These are phyloP conservation scores for Quercus phellos DNA, from an alignment of 331 rosid species.

Conservation along the genomic window DNA sequence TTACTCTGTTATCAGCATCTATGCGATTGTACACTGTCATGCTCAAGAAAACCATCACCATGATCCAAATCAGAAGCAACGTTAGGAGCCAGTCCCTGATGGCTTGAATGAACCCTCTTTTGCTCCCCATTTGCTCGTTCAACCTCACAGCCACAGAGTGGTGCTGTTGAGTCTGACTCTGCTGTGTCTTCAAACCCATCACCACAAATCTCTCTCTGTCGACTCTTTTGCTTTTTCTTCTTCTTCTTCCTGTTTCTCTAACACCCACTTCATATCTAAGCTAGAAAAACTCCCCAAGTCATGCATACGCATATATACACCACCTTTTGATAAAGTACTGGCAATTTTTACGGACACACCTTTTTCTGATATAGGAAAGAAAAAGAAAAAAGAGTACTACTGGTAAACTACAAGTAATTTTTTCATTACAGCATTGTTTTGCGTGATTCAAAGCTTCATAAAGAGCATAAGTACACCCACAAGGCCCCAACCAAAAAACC, in stretches of 20 bases:
- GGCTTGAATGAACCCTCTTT: slow-evolving; percentile 68
- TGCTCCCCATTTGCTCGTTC: slow-evolving; percentile 67
- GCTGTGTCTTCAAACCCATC: slow-evolving; percentile 63
- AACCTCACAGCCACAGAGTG: slow-evolving; percentile 57
- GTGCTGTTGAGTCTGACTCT: slow-evolving; percentile 25
- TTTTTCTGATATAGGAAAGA: slow-evolving; percentile 19
- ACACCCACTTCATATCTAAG: slow-evolving; percentile 41
- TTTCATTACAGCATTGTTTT: slow-evolving; percentile 56
- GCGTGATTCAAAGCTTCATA: slow-evolving; percentile 46
- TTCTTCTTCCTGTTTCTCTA: slow-evolving; percentile 22
- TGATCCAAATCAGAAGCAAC: slow-evolving; percentile 55
- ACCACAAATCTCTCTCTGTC: slow-evolving; percentile 21
- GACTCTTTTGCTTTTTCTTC: slow-evolving; percentile 6
- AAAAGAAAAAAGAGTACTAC: slow-evolving; percentile 24
- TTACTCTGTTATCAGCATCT: slow-evolving; percentile 80
- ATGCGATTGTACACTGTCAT: slow-evolving; percentile 41
- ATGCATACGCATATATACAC: slow-evolving; percentile 23
- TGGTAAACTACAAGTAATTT: slow-evolving; percentile 36
- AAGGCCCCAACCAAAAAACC: slow-evolving; percentile 16
- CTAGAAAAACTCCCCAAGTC: slow-evolving; percentile 24
- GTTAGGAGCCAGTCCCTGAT: slow-evolving; percentile 77
- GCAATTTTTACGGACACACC: slow-evolving; percentile 32
- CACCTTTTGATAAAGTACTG: slow-evolving; percentile 35
- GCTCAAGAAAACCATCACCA: slow-evolving; percentile 56
- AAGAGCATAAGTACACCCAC: slow-evolving; percentile 29